phyloP scores from a whole-genome alignment of 768 basidiomycete genomes.

The Chlorophyllum brunneum region DNA sequence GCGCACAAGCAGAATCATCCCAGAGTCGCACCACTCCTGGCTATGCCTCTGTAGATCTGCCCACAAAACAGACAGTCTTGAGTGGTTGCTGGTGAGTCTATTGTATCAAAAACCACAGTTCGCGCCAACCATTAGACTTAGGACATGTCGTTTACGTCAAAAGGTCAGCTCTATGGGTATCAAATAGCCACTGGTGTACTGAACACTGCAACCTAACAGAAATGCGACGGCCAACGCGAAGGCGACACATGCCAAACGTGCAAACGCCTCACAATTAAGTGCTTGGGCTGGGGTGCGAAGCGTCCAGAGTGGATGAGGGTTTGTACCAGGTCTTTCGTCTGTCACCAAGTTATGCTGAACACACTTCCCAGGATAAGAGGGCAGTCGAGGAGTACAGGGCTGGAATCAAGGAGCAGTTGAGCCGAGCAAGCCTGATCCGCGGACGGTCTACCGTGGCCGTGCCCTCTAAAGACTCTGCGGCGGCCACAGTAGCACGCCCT shows the following conservation, averaged over 20 bases:
- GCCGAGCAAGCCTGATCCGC: constrained; percentile 73
- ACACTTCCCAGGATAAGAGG: constrained; percentile 63
- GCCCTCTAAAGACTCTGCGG: constrained; percentile 27
- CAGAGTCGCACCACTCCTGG: constrained; percentile 43
- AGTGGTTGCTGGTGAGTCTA: constrained; percentile 69
- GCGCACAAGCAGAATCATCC: constrained; percentile 19
- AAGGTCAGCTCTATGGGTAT: constrained; percentile 48
- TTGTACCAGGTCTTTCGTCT: constrained; percentile 15
- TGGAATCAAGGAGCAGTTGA: constrained; percentile 77
- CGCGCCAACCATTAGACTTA: constrained; percentile 26
- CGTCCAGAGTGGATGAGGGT: constrained; percentile 92
- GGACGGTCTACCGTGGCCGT: constrained; percentile 49
- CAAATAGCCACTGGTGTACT: constrained; percentile 11
- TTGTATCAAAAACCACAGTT: constrained; percentile 8
- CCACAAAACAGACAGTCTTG: constrained; percentile 49
- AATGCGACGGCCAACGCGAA: constrained; percentile 86
- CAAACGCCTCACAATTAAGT: constrained; percentile 73
- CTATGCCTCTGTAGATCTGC: constrained; percentile 44
- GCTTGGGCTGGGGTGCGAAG: constrained; percentile 81
- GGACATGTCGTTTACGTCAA: constrained; percentile 82
- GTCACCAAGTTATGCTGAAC: constrained; percentile 13
- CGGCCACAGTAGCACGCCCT: constrained; percentile 21
- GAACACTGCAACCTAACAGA: constrained; percentile 38
- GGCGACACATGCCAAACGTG: constrained; percentile 81
- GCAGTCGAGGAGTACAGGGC: constrained; percentile 81